Evolutionary conservation across 2,329 filamentous ascomycete genomes (phyloP).

Genomic region (Blumeriella jaapii): DNA sequence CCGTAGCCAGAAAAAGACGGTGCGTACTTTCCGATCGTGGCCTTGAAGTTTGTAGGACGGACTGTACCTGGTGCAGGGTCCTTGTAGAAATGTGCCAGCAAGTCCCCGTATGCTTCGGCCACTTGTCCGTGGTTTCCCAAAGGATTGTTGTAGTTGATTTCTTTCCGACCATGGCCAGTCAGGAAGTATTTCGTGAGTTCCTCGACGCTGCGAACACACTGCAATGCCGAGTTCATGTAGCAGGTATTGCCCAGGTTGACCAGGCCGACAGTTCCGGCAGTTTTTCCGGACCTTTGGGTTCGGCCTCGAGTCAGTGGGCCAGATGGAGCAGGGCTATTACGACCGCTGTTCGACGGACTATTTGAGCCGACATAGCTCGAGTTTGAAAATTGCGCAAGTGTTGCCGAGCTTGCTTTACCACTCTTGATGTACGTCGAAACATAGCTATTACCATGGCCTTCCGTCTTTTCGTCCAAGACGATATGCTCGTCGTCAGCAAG

Average conservation of each 20-base stretch:
- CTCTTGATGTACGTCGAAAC: slow-evolving; percentile 38
- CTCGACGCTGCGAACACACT: slow-evolving; percentile 87
- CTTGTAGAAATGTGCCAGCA: slow-evolving; percentile 70
- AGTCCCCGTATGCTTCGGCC: slow-evolving; percentile 67
- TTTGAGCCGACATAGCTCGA: slow-evolving; percentile 22
- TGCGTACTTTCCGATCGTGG: slow-evolving; percentile 66
- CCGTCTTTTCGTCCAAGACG: slow-evolving; percentile 75
- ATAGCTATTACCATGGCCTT: slow-evolving; percentile 42
- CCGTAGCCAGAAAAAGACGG: slow-evolving; percentile 86
- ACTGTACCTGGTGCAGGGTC: slow-evolving; percentile 56
- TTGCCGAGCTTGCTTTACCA: slow-evolving; percentile 14
- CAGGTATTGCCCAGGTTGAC: slow-evolving; percentile 93
- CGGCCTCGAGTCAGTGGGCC: slow-evolving; percentile 60
- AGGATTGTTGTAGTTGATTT: slow-evolving; percentile 78
- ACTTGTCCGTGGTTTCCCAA: slow-evolving; percentile 78
- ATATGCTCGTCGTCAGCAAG: slow-evolving; percentile 64
- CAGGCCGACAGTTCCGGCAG: slow-evolving; percentile 68
- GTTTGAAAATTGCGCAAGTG: slow-evolving; percentile 14
- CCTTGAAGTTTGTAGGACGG: slow-evolving; percentile 72
- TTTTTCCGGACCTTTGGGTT: slow-evolving; percentile 54
- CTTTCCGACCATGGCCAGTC: slow-evolving; percentile 57
- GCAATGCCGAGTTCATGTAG: slow-evolving; percentile 97
- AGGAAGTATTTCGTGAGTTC: slow-evolving; percentile 91
- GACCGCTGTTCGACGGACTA: slow-evolving; percentile 45
- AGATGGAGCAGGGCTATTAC: slow-evolving; percentile 54